phyloP scores from a whole-genome alignment of 1,139 yeast species.

The Torulaspora pretoriensis region DNA sequence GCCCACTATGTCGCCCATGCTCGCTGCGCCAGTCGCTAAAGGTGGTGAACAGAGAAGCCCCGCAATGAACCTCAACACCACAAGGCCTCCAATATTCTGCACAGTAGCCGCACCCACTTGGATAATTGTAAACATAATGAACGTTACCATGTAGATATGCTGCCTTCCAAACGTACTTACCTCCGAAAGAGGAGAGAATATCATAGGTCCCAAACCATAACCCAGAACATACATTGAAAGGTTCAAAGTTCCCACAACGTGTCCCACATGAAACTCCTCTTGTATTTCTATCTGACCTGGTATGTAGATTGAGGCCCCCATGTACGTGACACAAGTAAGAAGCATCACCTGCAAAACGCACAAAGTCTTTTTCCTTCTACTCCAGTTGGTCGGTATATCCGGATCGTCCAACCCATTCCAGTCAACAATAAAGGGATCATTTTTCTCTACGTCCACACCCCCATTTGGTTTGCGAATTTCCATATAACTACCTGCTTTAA shows the following conservation, averaged over 20 bases:
- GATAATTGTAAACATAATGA: constrained; percentile 52
- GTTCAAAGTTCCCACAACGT: constrained; percentile 46
- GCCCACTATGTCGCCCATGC: constrained; percentile 50
- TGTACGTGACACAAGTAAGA: constrained; percentile 51
- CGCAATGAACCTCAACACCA: constrained; percentile 48
- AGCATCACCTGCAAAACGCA: constrained; percentile 42
- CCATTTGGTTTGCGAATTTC: background rate
- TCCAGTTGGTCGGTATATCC: constrained; percentile 57
- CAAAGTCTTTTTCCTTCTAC: constrained; percentile 38
- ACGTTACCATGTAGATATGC: constrained; percentile 46
- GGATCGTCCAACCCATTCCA: constrained; percentile 42
- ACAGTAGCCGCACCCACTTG: constrained; percentile 58
- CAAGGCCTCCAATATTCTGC: constrained; percentile 47
- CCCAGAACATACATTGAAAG: constrained; percentile 57
- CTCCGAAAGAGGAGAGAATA: constrained; percentile 53
- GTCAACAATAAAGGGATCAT: constrained; percentile 20
- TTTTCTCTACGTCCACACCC: constrained; percentile 1
- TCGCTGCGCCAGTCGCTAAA: constrained; percentile 54
- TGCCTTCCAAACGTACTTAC: constrained; percentile 50
- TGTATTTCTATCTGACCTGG: constrained; percentile 48
- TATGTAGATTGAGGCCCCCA: constrained; percentile 57
- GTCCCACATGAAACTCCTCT: constrained; percentile 42
- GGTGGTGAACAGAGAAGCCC: constrained; percentile 56
- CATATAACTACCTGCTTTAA: constrained; percentile 1
- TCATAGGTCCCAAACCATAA: constrained; percentile 52